Conservation (phyloP, 495 filamentous ascomycete genomes). For the Penicillium simplicissimum region DNA sequence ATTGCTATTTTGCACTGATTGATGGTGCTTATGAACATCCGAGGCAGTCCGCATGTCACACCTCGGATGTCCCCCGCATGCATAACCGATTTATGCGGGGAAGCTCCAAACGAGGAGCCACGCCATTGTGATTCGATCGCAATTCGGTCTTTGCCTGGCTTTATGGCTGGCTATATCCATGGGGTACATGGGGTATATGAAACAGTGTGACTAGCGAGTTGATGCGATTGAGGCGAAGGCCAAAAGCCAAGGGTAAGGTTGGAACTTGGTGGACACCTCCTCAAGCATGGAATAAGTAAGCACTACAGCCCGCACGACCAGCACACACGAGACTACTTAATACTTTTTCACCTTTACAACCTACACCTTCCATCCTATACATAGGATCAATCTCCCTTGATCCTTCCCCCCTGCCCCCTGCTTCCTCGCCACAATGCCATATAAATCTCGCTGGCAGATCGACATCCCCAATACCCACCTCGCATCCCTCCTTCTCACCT, state of each 20-base stretch:
- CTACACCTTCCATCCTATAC: background rate
- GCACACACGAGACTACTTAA: background rate
- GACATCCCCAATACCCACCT: slow-evolving; percentile 51
- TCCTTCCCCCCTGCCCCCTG: background rate
- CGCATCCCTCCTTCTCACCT: slow-evolving; percentile 51
- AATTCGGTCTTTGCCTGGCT: background rate
- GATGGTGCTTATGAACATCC: background rate
- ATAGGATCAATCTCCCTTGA: background rate
- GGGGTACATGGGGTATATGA: background rate
- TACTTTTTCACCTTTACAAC: background rate
- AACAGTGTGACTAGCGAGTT: background rate
- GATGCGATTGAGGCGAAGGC: background rate
- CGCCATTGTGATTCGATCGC: slow-evolving; percentile 5
- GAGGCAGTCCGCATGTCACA: background rate
- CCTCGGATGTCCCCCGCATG: slow-evolving; percentile 23
- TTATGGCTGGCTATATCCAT: slow-evolving; percentile 14
- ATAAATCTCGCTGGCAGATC: slow-evolving; percentile 52
- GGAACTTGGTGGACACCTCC: background rate
- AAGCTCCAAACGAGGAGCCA: slow-evolving; percentile 7
- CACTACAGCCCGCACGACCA: background rate
- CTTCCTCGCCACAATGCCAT: slow-evolving; percentile 43
- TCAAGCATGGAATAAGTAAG: background rate
- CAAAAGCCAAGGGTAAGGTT: background rate
- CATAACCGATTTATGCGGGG: slow-evolving; percentile 36
- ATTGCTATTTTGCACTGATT: no score